Evolutionary conservation across 208 protist genomes (phyloP), one percentile per base, ranked within the genome.

Genomic region (Trypanosoma cruzi): DNA sequence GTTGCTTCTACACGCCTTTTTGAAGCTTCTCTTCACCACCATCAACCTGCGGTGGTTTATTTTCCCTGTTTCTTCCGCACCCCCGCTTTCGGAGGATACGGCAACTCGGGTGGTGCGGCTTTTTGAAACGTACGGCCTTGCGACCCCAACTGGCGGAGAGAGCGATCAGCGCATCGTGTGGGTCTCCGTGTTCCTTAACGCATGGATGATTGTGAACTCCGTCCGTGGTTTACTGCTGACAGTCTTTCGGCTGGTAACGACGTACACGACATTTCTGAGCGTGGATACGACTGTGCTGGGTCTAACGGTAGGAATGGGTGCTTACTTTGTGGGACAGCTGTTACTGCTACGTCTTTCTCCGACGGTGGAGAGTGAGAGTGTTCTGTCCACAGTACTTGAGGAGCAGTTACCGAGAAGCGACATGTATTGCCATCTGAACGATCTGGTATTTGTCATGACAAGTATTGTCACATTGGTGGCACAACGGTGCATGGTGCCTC

Each of bases 211-310:
- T 40, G 22, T 81, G 34, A 79, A 48, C 52, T 85, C 85, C 0
- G 81, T 96, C 32, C 90, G 90, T n/a, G 87, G 90, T 14, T 81
- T 87, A n/a, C 73, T 96, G 34, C 68, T 93, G 22, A 79, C 77
- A 13, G 71, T 96, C n/a, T 93, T 93, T 59, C 84, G 85, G 52
- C 63, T 93, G 31, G 85, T 83, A 6, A 77, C 81, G 71, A 86
- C 81, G 31, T 80, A 86, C 68, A 83, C 75, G 37, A 71, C 70
- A 5, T 73, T 84, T 37, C 62, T 93, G 24, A 87, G 79, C 26
- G 73, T 89, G 0, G 88, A 93, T 68, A 88, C 77, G 16, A 82
- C 85, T 2, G 77, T 85, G 4, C 58, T 87, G n/a, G 79, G 31
- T 18, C 70, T 96, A 29, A 83, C 90, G n/a, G 76, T 77, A 71